Percentiles rank a stretch among this genome's conserved stretches.
Evolutionary conservation across 2,329 filamentous ascomycete genomes (phyloP).

Genomic region (Colletotrichum sp.): DNA sequence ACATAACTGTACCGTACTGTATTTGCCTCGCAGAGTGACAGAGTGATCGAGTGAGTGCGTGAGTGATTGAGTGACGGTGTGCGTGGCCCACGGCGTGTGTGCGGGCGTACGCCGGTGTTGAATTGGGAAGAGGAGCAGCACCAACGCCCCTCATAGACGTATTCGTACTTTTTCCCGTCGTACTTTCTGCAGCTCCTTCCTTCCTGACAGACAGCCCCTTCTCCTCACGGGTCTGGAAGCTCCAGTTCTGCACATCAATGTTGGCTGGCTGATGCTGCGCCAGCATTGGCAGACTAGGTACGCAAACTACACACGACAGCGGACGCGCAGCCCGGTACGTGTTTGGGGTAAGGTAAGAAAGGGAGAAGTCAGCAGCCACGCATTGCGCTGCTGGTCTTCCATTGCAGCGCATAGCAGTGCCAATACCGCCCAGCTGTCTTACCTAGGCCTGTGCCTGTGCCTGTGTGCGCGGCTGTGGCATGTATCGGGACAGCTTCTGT

Average conservation of each 20-base stretch:
- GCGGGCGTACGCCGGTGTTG: slow-evolving; percentile 1
- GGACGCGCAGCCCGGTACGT: not conserved
- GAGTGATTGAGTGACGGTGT: not conserved
- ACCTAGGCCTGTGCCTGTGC: not conserved
- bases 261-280: not conserved
- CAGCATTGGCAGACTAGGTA: not conserved
- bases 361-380: not conserved
- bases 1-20: not conserved
- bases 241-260: not conserved
- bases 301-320: not conserved
- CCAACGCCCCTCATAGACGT: not conserved
- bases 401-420: not conserved
- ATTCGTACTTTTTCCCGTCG: not conserved
- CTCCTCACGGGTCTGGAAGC: not conserved
- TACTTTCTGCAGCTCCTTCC: not conserved
- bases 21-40: not conserved
- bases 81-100: not conserved
- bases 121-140: not conserved
- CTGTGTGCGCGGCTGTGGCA: not conserved
- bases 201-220: not conserved
- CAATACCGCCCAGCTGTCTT: not conserved
- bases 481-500: not conserved
- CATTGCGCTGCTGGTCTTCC: not conserved
- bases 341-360: not conserved
- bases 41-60: not conserved